Evolutionary conservation across 2,329 filamentous ascomycete genomes (phyloP).

Genomic region (Zymoseptoria crescenta): DNA sequence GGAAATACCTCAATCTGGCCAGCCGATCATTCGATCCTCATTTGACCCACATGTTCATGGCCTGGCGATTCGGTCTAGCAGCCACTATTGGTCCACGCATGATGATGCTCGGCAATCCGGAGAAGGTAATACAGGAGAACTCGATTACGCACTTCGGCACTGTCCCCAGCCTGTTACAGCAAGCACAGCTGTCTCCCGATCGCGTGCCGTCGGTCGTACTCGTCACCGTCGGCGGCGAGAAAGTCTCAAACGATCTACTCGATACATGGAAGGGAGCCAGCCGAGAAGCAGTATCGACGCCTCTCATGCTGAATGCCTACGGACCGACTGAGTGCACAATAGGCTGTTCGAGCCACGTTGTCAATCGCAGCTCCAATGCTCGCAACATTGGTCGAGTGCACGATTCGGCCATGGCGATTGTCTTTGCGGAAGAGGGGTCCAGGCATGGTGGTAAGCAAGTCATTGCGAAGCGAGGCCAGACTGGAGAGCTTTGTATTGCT

Average conservation of each 20-base stretch:
- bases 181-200: conserved; percentile 8
- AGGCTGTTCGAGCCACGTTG: conserved; percentile 1
- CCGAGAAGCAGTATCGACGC: background rate
- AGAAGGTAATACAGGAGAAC: conserved; percentile 3
- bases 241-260: conserved; percentile 14
- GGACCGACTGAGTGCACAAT: conserved; percentile 16
- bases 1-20: conserved; percentile 10
- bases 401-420: background rate
- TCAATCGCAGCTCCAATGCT: background rate
- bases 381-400: background rate
- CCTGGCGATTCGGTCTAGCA: conserved; percentile 8
- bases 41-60: conserved; percentile 10
- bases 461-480: conserved; percentile 4
- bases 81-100: conserved; percentile 8
- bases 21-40: conserved; percentile 14
- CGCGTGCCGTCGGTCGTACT: conserved; percentile 10
- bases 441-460: conserved; percentile 1
- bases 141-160: conserved; percentile 11
- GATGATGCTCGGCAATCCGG: conserved; percentile 11
- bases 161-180: conserved; percentile 11
- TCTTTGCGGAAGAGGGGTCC: background rate
- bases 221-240: conserved; percentile 15
- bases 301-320: conserved; percentile 15
- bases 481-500: conserved; percentile 4
- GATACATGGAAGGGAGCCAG: conserved; percentile 13